These are phyloP conservation scores for Verticillium tricorpus DNA, from an alignment of 2,329 filamentous ascomycete genomes.

Conservation along the genomic window DNA sequence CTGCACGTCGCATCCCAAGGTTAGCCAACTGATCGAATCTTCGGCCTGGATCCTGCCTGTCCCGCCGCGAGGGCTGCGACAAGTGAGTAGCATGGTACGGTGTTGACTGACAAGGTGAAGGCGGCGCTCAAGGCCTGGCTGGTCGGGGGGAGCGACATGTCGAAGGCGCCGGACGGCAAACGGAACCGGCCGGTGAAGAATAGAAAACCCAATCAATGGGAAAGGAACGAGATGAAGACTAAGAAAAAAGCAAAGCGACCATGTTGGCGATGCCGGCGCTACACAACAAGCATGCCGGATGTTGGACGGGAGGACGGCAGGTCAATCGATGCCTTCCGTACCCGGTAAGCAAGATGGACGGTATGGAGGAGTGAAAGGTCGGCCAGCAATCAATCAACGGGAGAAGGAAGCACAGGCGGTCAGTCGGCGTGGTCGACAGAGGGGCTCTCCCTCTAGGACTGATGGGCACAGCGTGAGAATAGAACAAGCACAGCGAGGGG, in stretches of 20 bases:
- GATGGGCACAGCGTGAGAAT: background rate
- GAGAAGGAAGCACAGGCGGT: background rate
- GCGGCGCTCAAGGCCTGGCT: conserved; percentile 47
- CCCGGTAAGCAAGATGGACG: conserved; percentile 10
- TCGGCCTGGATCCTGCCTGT: background rate
- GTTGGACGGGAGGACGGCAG: background rate
- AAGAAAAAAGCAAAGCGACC: conserved; percentile 14
- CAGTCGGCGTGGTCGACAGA: background rate
- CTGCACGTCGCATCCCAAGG: background rate
- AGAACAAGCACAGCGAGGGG: background rate
- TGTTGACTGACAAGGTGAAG: conserved; percentile 47
- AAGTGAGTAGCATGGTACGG: background rate
- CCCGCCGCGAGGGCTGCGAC: background rate
- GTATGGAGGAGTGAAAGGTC: conserved; percentile 10
- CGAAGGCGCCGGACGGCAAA: conserved; percentile 18
- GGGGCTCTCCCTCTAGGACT: background rate
- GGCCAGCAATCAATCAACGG: background rate
- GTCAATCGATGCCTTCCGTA: background rate
- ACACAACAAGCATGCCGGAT: background rate
- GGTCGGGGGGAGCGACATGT: conserved; percentile 41
- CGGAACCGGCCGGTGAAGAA: conserved; percentile 23
- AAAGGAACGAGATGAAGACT: conserved; percentile 22
- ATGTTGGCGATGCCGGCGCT: conserved; percentile 1
- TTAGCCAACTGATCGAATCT: background rate
- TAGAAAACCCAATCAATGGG: conserved; percentile 45